These are phyloP conservation scores for Mycotypha africana DNA, from an alignment of 371 early-diverging fungal genomes.

Conservation along the genomic window DNA sequence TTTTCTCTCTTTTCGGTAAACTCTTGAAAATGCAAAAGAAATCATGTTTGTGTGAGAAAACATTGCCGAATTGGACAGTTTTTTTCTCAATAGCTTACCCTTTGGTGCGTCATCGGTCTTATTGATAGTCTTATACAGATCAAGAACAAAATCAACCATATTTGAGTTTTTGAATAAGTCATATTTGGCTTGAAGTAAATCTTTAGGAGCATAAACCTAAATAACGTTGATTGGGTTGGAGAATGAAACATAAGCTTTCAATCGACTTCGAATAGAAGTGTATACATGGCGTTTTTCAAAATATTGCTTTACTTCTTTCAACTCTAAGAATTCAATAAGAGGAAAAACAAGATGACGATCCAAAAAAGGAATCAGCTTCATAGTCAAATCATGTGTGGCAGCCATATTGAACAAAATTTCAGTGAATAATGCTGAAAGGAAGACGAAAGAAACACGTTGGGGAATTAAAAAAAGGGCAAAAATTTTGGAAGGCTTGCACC, in stretches of 20 bases:
- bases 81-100: slow-evolving; percentile 24
- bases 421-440: too few relatives aligned
- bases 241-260: too few relatives aligned
- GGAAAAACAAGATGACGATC: slow-evolving; percentile 92
- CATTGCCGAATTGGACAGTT: neutral
- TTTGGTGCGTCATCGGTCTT: slow-evolving; percentile 61
- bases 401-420: slow-evolving; percentile 31
- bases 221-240: neutral
- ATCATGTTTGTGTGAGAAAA: neutral
- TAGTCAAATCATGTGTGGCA: slow-evolving; percentile 80
- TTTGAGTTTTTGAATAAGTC: slow-evolving; percentile 81
- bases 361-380: slow-evolving; percentile 80
- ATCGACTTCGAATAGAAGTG: too few relatives aligned
- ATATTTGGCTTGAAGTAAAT: slow-evolving; percentile 81
- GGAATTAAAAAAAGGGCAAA: slow-evolving; percentile 5
- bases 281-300: too few relatives aligned
- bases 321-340: slow-evolving; percentile 78
- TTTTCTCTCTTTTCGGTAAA: slow-evolving; percentile 69
- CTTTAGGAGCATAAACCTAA: slow-evolving; percentile 70
- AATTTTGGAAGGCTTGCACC: slow-evolving; percentile 11
- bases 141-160: slow-evolving; percentile 89
- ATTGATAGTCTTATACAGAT: slow-evolving; percentile 76
- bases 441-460: too few relatives aligned
- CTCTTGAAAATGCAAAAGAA: slow-evolving; percentile 29
- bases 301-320: slow-evolving; percentile 74